Base-by-base conservation (phyloP, 306 rosid species). In the Corylus americana region DNA sequence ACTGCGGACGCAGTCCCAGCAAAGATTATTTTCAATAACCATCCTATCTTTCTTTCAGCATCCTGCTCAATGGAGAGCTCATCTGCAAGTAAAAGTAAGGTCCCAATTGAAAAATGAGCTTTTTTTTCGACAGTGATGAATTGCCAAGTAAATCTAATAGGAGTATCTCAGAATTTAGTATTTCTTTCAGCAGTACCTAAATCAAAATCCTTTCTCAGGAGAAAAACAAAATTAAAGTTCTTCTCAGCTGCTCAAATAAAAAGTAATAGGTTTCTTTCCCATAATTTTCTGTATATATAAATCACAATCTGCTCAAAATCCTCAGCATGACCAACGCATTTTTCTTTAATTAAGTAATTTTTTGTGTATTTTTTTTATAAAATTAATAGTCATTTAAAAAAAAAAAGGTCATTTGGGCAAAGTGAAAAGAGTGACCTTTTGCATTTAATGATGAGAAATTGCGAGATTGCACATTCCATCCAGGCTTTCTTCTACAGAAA, bases 1-100 rank as follows among this genome's bases (percentile, higher is more conserved):
- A 89, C 80, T 22, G 20, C 76, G 3, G 85, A 79, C 7, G 98
- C 97, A 54, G 92, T 91, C 82, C 86, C 98, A 44, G 92, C 95
- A 91, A 95, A 95, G 48, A 95, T 31, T 16, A 87, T 75, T 81
- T 92, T 95, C 79, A 95, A 82, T 44, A 92, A 54, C 98, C 97
- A 95, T 44, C 96, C 98, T 54, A 91, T 81, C 87, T 89, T 95
- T 59, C 87, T 90, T 73, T 95, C 97, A 31, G 92, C 98, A 44
- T 95, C 96, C 75, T 85, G 70, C 78, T 95, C 98, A 31, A 89
- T 62, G 8, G 87, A 14, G 62, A 89, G 82, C 67, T 89, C 92
- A 74, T 95, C 97, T 95, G 85, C 82, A 87, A 79, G 79, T 70
- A 77, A 83, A 58, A 58, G n/a, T 64, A 42, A 49, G 77, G 6